Conservation (phyloP, 2,329 filamentous ascomycete species). For the Aspergillus sp. region DNA sequence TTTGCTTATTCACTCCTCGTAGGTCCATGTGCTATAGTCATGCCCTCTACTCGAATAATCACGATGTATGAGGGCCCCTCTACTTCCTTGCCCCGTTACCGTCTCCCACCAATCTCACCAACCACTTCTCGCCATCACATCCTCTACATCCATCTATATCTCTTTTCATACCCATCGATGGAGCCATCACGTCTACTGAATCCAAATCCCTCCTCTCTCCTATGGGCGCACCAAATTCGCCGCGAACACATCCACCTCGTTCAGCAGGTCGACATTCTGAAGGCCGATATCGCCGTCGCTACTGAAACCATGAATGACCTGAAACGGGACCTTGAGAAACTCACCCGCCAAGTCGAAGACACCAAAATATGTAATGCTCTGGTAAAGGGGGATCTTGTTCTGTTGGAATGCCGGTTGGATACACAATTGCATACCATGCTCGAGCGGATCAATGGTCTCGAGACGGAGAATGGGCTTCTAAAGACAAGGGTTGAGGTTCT, state of each 20-base stretch:
- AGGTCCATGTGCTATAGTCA: neutral
- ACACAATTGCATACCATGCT: neutral
- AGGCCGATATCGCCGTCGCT: conserved; percentile 11
- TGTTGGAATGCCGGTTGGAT: neutral
- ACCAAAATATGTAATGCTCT: neutral
- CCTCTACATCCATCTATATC: neutral
- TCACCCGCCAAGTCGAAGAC: conserved; percentile 1
- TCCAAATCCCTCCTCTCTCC: conserved; percentile 14
- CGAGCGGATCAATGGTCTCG: conserved; percentile 1
- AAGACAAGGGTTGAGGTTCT: neutral
- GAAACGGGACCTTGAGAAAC: neutral
- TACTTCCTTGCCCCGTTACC: neutral
- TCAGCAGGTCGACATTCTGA: conserved; percentile 25
- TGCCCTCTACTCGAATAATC: neutral
- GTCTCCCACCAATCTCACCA: neutral
- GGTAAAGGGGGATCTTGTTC: neutral
- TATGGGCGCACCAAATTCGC: conserved; percentile 42
- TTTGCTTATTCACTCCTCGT: conserved; percentile 1
- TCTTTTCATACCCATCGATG: neutral
- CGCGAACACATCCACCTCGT: conserved; percentile 36
- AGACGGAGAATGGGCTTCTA: conserved; percentile 4
- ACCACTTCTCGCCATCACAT: neutral
- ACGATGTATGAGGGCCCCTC: neutral
- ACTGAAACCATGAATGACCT: conserved; percentile 6
- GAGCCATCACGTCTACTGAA: neutral